These are phyloP conservation scores for Trichoderma virens DNA, from an alignment of 495 filamentous ascomycete genomes.

Conservation along the genomic window DNA sequence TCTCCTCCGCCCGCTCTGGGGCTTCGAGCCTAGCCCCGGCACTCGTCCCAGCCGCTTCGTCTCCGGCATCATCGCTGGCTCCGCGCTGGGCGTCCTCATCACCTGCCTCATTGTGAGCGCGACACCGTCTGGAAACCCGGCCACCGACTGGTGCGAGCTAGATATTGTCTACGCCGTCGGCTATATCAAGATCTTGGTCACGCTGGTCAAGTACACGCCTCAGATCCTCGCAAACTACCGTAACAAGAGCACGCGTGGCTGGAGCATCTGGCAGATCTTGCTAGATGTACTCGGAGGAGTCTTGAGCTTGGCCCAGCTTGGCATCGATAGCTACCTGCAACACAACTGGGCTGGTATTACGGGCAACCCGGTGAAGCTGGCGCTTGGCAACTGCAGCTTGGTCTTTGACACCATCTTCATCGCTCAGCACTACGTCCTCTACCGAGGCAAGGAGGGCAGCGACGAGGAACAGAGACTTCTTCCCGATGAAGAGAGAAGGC, in stretches of 20 bases:
- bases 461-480: slow-evolving; percentile 4
- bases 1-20: slow-evolving; percentile 65
- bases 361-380: slow-evolving; percentile 88
- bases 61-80: slow-evolving; percentile 58
- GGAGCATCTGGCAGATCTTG: slow-evolving; percentile 80
- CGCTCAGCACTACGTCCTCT: slow-evolving; percentile 78
- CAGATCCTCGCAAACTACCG: slow-evolving; percentile 77
- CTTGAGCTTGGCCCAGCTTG: slow-evolving; percentile 72
- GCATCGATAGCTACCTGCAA: slow-evolving; percentile 78
- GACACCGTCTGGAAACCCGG: slow-evolving; percentile 38
- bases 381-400: slow-evolving; percentile 73
- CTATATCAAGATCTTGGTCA: slow-evolving; percentile 84
- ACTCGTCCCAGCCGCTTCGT: slow-evolving; percentile 55
- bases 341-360: slow-evolving; percentile 81
- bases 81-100: slow-evolving; percentile 47
- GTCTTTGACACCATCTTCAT: slow-evolving; percentile 84
- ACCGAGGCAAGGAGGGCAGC: slow-evolving; percentile 27
- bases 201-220: slow-evolving; percentile 84
- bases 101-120: slow-evolving; percentile 47
- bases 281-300: slow-evolving; percentile 75
- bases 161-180: slow-evolving; percentile 64
- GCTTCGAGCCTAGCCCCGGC: slow-evolving; percentile 52
- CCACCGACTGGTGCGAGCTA: slow-evolving; percentile 35
- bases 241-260: slow-evolving; percentile 75
- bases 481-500: slow-evolving; percentile 1